Evolutionary conservation across 2,329 filamentous ascomycete species (phyloP), one percentile per base, ranked within the genome.

Genomic region (Incumbomyces delicatus): DNA sequence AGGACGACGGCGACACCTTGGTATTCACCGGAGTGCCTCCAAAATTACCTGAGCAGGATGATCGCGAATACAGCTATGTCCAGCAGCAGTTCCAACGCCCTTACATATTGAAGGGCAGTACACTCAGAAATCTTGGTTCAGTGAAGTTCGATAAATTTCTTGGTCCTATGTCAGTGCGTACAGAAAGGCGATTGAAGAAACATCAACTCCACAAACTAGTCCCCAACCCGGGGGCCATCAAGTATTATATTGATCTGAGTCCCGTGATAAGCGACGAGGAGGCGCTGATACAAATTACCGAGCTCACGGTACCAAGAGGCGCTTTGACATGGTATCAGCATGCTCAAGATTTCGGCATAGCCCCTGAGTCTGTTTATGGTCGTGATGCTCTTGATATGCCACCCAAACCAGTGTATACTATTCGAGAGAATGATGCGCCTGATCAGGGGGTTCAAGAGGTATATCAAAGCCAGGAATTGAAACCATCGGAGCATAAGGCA

Each of bases 161-260:
- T 31, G 53, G 55, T 10, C 58, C 58, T 6, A 57, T 51, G 20
- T 53, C 48, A 2, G 61, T 52, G 16, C 58, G 59, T 8, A 50
- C 57, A 12, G 46, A 55, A 22, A 35, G 37, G n/a, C 29, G 29
- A 7, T 29, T 49, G n/a, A 51, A 49, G 35, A 51, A 42, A 30
- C 41, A 16, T 43, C 37, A 14, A 40, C 44, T 38, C 46, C 53
- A 27, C 17, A 37, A 36, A 48, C 53, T 35, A 46, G 38, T 49
- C 48, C 46, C 12, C 13, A 13, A 16, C 6, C 8, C 20, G 10
- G 4, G 61, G 59, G 73, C 69, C 0, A 63, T 83, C 56, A 71
- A 72, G 48, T 83, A 75, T 52, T 64, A 83, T 14, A 56, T 85
- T 31, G 80, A 85, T 53, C 66, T 85, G 11, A 83, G 79, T 0